phyloP scores from a whole-genome alignment of 2,329 filamentous ascomycete species.

The Paraphaeosphaeria minitans region DNA sequence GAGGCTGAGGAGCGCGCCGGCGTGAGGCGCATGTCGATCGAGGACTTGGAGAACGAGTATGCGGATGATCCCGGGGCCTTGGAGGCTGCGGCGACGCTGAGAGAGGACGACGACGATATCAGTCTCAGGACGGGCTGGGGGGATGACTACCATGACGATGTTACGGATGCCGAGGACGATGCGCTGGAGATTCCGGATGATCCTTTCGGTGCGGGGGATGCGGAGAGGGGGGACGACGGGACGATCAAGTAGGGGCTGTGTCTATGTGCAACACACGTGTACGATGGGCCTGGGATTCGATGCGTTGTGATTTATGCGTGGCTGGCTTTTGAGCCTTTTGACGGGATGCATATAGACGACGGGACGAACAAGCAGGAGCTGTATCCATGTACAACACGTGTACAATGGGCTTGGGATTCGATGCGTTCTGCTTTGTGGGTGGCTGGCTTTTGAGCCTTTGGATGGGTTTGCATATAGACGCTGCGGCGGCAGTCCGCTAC shows the following conservation, averaged over 20 bases:
- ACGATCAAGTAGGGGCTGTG: constrained; percentile 12
- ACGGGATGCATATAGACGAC: constrained; percentile 2
- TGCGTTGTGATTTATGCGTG: neutral
- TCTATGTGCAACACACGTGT: neutral
- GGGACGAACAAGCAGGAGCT: constrained; percentile 11
- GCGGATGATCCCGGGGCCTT: constrained; percentile 53
- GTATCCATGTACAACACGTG: constrained; percentile 1
- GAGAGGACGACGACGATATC: constrained; percentile 59
- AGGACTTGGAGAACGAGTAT: constrained; percentile 49
- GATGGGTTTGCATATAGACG: constrained; percentile 3
- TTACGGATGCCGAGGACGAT: constrained; percentile 49
- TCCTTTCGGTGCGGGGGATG: constrained; percentile 53
- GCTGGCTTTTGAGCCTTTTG: neutral
- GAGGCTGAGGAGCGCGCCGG: constrained; percentile 53
- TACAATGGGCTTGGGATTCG: neutral
- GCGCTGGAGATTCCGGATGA: constrained; percentile 48
- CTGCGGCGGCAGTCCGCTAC: neutral
- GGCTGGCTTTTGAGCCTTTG: neutral
- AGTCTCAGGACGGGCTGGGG: constrained; percentile 56
- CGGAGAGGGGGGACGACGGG: constrained; percentile 34
- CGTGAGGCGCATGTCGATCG: constrained; percentile 35
- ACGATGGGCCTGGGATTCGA: neutral
- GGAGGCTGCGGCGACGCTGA: constrained; percentile 45
- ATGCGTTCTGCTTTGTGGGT: neutral
- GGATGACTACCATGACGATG: constrained; percentile 51